Base-by-base conservation (phyloP, 2,329 filamentous ascomycete species). In the Dactylellina drechsleri region DNA sequence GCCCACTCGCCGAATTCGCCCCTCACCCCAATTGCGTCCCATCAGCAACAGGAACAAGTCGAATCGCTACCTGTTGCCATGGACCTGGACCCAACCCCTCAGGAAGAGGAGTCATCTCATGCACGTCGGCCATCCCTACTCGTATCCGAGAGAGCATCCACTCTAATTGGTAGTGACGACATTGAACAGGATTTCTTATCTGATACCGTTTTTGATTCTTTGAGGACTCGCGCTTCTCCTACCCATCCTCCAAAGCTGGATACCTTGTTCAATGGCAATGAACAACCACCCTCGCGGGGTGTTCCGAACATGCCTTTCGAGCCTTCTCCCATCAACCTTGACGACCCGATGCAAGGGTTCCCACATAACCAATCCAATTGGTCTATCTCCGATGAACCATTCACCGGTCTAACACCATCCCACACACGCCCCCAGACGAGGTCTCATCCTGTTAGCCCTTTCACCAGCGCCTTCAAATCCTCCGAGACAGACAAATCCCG, bases 191-290 rank as follows among this genome's bases (percentile, higher is more conserved):
- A 79, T 59, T 78, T 79, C 59, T 77, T 78, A 58, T 79, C 76
- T 53, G 79, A 80, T 50, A 80, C 78, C 12, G 76, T 79, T 43
- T 80, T 79, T 67, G 79, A 80, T 74, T 80, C 79, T 56, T 65
- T 80, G 67, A 77, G 79, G 49, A 80, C 79, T 10, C 78, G 79
- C 52, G 76, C 77, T 50, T 79, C 78, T 50, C 72, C 72, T 36
- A 71, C 72, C 8, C 72, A 76, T 10, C 66, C 72, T 18, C 72
- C 72, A 8, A 71, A 71, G n/a, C 31, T 76, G 54, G 72, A 76
- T 52, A 76, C 65, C 10, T 50, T 76, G 7, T 76, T 76, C 60
- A 68, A 60, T 47, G 59, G 71, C 23, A 59, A 47, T 23, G 71
- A 75, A 36, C 71, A 64, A 23, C 54, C 70, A 31, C 45, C 71